Base-by-base conservation (phyloP, 305 asterid species). In the Fraxinus floribunda region DNA sequence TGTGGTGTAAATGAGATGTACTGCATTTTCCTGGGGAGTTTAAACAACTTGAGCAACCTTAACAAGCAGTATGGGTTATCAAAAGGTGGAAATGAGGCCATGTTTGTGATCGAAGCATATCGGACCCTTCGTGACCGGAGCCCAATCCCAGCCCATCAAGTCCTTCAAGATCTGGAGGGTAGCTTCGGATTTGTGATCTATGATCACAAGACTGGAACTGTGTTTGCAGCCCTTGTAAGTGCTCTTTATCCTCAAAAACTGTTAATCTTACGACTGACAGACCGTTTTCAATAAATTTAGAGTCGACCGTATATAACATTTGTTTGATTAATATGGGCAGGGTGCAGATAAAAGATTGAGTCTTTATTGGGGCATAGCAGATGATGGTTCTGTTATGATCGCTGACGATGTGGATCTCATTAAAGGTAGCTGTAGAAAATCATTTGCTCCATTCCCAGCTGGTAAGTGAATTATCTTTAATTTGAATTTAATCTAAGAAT, bases 61-160 rank as follows among this genome's bases (percentile, higher is more conserved):
- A 95, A 92, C 90, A 94, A 86, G 87, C 98, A 94, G 49, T 94
- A 95, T 78, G 98, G 98, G 8, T 88, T 95, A 41, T 79, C 93
- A 11, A 94, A 90, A 89, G 88, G 87, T 15, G 89, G 88, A 13
- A 92, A 94, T 78, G 99, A 95, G 88, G 97, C 99, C 70, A 85
- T 91, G 90, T 93, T 93, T 66, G 92, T 16, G 5, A 32, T 71
- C 7, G 76, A 71, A 71, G 76, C 76, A 0, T 71, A 71, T 32
- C 46, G 93, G 34, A 95, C 98, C 13, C 97, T 95, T 8, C 91
- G 99, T 0, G 99, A 95, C 75, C 83, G 99, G 41, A 90, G 95
- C 72, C 99, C 99, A 0, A 88, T 91, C 85, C 99, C 98, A 0
- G 98, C 99, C 57, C 97, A 95, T 86, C 94, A 90, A 81, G 98